Evolutionary conservation across 306 rosid species (phyloP).

Genomic region (Vicia sativa): DNA sequence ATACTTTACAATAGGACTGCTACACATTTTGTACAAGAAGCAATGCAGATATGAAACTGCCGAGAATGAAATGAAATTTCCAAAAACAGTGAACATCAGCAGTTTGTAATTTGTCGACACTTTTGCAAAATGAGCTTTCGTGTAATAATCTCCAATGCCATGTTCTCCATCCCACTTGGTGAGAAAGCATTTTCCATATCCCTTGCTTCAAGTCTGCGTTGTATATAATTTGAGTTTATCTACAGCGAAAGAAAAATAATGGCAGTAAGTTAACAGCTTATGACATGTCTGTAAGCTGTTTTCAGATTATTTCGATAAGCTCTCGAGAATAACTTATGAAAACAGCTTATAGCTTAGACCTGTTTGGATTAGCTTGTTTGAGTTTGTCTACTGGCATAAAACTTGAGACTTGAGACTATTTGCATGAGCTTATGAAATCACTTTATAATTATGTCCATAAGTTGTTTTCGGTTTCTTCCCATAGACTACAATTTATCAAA

Average conservation of each 20-base stretch:
- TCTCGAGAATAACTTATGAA: neutral
- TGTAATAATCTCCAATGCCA: constrained; percentile 32
- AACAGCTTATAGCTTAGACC: neutral
- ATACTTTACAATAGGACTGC: constrained; percentile 70
- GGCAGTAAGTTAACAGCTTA: neutral
- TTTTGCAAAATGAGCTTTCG: constrained; percentile 4
- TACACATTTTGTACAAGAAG: constrained; percentile 50
- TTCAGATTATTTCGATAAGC: neutral
- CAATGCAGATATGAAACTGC: constrained; percentile 44
- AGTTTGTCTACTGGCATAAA: no score
- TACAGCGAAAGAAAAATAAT: constrained; percentile 36
- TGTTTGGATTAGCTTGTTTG: no score
- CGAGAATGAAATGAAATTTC: constrained; percentile 46
- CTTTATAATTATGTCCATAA: no score
- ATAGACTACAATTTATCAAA: no score
- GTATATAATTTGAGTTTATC: constrained; percentile 54
- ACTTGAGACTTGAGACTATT: no score
- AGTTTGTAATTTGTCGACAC: constrained; percentile 16
- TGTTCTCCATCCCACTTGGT: constrained; percentile 46
- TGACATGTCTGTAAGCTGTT: neutral
- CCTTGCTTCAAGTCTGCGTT: constrained; percentile 39
- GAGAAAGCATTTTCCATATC: constrained; percentile 45
- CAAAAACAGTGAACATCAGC: constrained; percentile 47
- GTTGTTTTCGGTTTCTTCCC: no score
- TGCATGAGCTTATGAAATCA: no score